Percentiles rank a stretch among this genome's conserved stretches.
phyloP scores from a whole-genome alignment of 768 basidiomycete species.

The Pulveroboletus sp. region DNA sequence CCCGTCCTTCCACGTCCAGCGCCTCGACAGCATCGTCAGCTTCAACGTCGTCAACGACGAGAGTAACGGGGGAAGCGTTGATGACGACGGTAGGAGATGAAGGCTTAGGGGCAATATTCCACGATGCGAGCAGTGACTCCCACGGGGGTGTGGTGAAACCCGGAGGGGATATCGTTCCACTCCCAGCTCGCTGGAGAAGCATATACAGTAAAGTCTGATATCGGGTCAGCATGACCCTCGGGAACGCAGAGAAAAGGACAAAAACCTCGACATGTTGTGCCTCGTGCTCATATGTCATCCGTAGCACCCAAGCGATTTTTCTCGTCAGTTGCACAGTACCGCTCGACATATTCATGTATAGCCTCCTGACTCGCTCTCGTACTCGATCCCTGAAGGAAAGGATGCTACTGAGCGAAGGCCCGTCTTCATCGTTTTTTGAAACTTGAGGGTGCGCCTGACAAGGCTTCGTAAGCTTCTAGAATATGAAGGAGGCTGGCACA shows the following conservation, averaged over 20 bases:
- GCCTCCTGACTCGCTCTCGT: slow-evolving; percentile 58
- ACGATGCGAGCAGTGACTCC: slow-evolving; percentile 44
- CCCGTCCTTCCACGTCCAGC: slow-evolving; percentile 47
- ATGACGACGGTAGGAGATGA: slow-evolving; percentile 45
- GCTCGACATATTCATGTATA: slow-evolving; percentile 68
- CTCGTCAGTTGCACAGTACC: slow-evolving; percentile 49
- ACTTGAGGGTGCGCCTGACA: slow-evolving; percentile 83
- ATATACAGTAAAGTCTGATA: slow-evolving; percentile 83
- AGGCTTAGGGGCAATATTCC: slow-evolving; percentile 44
- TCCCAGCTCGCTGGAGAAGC: slow-evolving; percentile 79
- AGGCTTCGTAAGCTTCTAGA: not conserved
- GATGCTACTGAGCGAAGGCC: slow-evolving; percentile 74
- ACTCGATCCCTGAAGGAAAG: slow-evolving; percentile 76
- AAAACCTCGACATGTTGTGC: slow-evolving; percentile 75
- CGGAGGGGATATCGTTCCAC: slow-evolving; percentile 71
- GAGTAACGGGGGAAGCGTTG: slow-evolving; percentile 50
- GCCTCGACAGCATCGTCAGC: slow-evolving; percentile 47
- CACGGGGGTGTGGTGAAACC: slow-evolving; percentile 75
- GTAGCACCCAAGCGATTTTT: slow-evolving; percentile 72
- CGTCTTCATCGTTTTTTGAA: slow-evolving; percentile 73
- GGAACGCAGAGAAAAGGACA: not conserved
- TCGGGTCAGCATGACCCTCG: slow-evolving; percentile 3
- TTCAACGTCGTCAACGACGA: slow-evolving; percentile 86
- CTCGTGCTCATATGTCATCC: slow-evolving; percentile 91
- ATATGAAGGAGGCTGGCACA: slow-evolving; percentile 18